Evolutionary conservation across 805 yeast species (phyloP).

Genomic region (Barnettozyma sucrosica): DNA sequence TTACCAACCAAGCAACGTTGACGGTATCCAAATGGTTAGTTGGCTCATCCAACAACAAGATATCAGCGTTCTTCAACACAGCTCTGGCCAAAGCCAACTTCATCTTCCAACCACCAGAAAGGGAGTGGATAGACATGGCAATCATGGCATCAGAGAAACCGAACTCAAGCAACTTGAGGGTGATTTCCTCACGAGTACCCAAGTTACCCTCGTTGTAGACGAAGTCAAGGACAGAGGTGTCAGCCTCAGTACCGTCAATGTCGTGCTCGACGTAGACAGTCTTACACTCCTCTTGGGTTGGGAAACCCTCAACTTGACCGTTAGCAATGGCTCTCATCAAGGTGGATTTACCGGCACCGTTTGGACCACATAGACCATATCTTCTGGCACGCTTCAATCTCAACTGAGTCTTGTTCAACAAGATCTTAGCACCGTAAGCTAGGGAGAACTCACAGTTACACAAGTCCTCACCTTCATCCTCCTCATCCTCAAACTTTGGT

Average conservation of each 20-base stretch:
- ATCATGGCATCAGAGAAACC: slow-evolving; percentile 93
- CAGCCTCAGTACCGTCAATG: slow-evolving; percentile 97
- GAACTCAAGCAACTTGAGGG: slow-evolving; percentile 78
- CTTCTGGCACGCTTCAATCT: slow-evolving; percentile 99
- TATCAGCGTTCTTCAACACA: slow-evolving; percentile 96
- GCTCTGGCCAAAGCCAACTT: slow-evolving; percentile 99
- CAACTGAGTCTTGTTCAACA: slow-evolving; percentile 98
- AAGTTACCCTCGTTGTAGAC: slow-evolving; percentile 73
- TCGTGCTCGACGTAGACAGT: slow-evolving; percentile 99
- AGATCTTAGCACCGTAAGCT: slow-evolving; percentile 99
- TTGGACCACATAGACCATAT: slow-evolving; percentile 99
- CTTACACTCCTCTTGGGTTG: slow-evolving; percentile 97
- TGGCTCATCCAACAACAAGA: slow-evolving; percentile 97
- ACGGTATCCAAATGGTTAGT: slow-evolving; percentile 99
- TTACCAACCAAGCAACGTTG: slow-evolving; percentile 98
- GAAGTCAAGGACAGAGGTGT: slow-evolving; percentile 88
- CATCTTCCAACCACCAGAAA: slow-evolving; percentile 99
- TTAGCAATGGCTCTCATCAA: slow-evolving; percentile 96
- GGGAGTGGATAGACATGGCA: slow-evolving; percentile 87
- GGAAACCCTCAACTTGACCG: slow-evolving; percentile 99
- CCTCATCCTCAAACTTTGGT: slow-evolving; percentile 93
- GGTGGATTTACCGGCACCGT: slow-evolving; percentile 99
- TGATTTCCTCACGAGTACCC: slow-evolving; percentile 65
- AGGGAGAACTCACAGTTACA: slow-evolving; percentile 99
- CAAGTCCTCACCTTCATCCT: slow-evolving; percentile 98